Base-by-base conservation (phyloP, 495 filamentous ascomycete genomes). In the Aspergillus steynii region DNA sequence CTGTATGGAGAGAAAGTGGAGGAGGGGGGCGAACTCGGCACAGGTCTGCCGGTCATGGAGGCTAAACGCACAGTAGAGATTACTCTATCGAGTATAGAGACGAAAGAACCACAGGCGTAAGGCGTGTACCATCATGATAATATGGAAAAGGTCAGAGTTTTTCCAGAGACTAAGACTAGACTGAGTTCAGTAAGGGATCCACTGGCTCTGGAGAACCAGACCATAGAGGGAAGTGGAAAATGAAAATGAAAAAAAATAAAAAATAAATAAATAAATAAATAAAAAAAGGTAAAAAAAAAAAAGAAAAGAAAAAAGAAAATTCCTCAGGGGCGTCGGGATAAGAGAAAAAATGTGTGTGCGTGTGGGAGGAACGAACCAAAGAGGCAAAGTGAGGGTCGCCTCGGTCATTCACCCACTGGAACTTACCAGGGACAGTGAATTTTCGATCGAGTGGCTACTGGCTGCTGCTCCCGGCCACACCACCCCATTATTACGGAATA, bases 1-100 rank as follows among this genome's bases (percentile, higher is more conserved):
- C 31, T 55, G 53, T 51, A 55, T 50, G 46, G 37, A 55, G 52
- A 59, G 34, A 50, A n/a, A 27, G 50, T 51, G 58, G 53, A 42
- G 31, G 55, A 48, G 55, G 31, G 64, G 63, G 67, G 63, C 61
- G 50, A 66, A 69, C 62, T 69, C 67, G 67, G 67, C 67, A 69
- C 67, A 63, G 37, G 50, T 64, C 67, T 66, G 67, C 67, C 67
- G 67, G 61, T 66, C 56, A 64, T 57, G 53, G 58, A 46, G 52
- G 46, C 32, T 49, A 53, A 58, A 56, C 52, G 50, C 31, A 55
- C 28, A 57, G 58, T 42, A 61, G 50, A 60, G 59, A 61, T 65
- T 60, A 60, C 60, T 32, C 63, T 56, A 62, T 65, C 50, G 34
- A 62, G 63, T 29, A 56, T 57, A 50, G 55, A 60, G 42, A 53